A percentile compares a stretch with the other conserved stretches of the same genome.
Evolutionary conservation across 78 protist genomes (phyloP).

Genomic region (Dictyostelium capitatum): DNA sequence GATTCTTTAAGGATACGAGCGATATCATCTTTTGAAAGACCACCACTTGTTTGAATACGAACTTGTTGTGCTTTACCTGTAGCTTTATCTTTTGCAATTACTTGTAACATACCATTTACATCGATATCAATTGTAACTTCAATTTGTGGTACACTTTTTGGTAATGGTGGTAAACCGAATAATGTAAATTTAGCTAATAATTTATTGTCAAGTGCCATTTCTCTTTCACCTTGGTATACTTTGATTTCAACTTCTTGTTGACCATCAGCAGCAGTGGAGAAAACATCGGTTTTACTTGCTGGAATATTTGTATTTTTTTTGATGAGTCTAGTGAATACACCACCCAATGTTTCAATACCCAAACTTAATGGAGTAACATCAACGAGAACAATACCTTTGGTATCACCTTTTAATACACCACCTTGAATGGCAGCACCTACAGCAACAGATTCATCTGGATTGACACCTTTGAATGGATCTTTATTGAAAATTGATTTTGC

Average conservation of each 20-base stretch:
- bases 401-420: conserved; percentile 96
- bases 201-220: conserved; percentile 98
- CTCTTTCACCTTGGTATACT: conserved; percentile 99
- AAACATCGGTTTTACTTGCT: conserved; percentile 93
- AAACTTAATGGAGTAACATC: conserved; percentile 94
- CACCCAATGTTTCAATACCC: conserved; percentile 92
- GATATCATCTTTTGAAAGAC: conserved; percentile 95
- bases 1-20: conserved; percentile 97
- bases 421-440: conserved; percentile 99
- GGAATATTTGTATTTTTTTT: conserved; percentile 97
- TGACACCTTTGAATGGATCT: conserved; percentile 97
- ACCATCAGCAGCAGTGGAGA: conserved; percentile 99
- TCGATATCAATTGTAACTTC: conserved; percentile 87
- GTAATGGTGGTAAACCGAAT: conserved; percentile 96
- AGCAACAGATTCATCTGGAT: conserved; percentile 99
- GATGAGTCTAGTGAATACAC: conserved; percentile 94
- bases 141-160: conserved; percentile 93
- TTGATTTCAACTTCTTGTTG: conserved; percentile 99
- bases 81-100: conserved; percentile 96
- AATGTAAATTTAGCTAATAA: conserved; percentile 96
- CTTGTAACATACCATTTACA: conserved; percentile 87
- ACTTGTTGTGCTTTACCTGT: conserved; percentile 95
- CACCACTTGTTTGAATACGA: conserved; percentile 95
- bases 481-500: conserved; percentile 92
- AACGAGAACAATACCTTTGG: conserved; percentile 74